Percentiles rank a stretch among this genome's conserved stretches.
Conservation (phyloP, 805 yeast genomes). For the Brettanomyces custersianus region DNA sequence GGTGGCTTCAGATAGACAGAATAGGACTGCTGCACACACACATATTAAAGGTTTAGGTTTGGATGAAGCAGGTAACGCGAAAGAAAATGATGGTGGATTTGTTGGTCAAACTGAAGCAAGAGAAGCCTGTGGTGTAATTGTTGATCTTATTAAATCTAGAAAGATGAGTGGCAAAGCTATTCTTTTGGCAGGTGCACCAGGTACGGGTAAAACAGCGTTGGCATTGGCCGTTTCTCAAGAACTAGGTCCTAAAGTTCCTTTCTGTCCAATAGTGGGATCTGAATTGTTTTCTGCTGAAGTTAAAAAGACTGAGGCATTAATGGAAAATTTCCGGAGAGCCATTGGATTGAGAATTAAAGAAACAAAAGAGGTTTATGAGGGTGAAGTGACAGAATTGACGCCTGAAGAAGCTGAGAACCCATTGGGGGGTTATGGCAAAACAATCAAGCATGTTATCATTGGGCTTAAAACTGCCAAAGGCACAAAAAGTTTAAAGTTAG, state of each 20-base stretch:
- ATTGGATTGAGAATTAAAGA: slow-evolving; percentile 94
- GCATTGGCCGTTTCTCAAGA: slow-evolving; percentile 88
- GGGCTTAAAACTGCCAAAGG: slow-evolving; percentile 96
- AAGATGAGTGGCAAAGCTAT: slow-evolving; percentile 96
- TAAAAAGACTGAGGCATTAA: slow-evolving; percentile 90
- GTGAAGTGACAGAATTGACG: slow-evolving; percentile 95
- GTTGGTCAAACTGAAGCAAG: slow-evolving; percentile 95
- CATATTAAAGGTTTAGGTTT: slow-evolving; percentile 96
- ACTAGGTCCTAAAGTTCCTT: slow-evolving; percentile 75
- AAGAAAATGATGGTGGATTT: slow-evolving; percentile 83
- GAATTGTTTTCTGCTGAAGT: slow-evolving; percentile 89
- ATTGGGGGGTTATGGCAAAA: slow-evolving; percentile 74
- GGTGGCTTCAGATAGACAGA: slow-evolving; percentile 9
- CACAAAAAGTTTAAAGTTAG: slow-evolving; percentile 94
- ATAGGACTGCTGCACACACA: slow-evolving; percentile 79
- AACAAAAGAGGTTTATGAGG: slow-evolving; percentile 95
- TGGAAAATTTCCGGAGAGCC: slow-evolving; percentile 92
- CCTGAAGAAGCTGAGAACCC: slow-evolving; percentile 84
- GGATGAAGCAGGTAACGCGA: slow-evolving; percentile 82
- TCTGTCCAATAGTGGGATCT: slow-evolving; percentile 90
- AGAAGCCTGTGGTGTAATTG: slow-evolving; percentile 89
- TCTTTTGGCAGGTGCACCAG: slow-evolving; percentile 94
- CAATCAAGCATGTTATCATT: slow-evolving; percentile 71
- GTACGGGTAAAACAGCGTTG: slow-evolving; percentile 97
- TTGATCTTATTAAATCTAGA: slow-evolving; percentile 89